Evolutionary conservation across 257 asterid genomes (phyloP).

Genomic region (Solanum chilense): DNA sequence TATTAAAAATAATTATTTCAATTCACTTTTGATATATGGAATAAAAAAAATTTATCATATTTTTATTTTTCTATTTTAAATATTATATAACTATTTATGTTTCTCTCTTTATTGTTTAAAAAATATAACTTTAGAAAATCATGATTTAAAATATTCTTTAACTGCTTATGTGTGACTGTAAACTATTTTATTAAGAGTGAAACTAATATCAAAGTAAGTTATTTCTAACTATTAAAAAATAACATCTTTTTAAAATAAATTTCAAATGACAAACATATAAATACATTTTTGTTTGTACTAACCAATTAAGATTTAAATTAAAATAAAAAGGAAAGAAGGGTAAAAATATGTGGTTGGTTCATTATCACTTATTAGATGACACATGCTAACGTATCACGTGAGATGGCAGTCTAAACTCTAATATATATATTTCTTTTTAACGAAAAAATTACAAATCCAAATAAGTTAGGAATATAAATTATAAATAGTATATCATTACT

Average conservation of each 20-base stretch:
- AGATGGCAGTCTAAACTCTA: background rate
- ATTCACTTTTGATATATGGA: background rate
- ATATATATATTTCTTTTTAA: no score
- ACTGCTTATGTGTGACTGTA: background rate
- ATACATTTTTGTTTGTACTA: background rate
- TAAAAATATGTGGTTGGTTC: background rate
- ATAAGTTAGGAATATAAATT: background rate
- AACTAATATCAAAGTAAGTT: fast-evolving
- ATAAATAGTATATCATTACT: background rate
- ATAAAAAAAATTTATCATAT: no score
- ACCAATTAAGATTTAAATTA: background rate
- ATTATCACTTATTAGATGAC: background rate
- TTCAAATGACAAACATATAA: no score
- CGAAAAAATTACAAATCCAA: no score
- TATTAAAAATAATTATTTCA: background rate
- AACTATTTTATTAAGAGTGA: no score
- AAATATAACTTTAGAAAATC: background rate
- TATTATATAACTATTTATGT: no score
- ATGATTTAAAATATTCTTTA: no score
- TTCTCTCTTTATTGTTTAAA: background rate
- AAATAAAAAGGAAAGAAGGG: background rate
- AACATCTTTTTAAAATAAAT: no score
- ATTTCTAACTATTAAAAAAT: no score
- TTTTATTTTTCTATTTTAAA: no score
- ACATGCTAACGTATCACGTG: background rate